A percentile compares a stretch with the other conserved stretches of the same genome.
Conservation (phyloP, 371 early-diverging fungal genomes). For the Mortierella sp. region DNA sequence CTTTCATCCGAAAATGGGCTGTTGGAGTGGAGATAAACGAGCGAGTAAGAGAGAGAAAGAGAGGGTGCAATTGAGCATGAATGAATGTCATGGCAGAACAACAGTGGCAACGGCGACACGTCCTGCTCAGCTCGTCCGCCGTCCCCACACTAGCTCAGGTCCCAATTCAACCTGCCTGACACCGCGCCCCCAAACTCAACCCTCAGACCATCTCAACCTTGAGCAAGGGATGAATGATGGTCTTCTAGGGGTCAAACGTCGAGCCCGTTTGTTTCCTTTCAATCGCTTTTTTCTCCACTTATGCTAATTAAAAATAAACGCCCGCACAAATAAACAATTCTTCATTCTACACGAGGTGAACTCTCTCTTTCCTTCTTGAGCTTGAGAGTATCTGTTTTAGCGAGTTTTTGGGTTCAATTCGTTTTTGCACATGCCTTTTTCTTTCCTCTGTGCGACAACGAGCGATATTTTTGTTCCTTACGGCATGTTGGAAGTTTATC, state of each 20-base stretch:
- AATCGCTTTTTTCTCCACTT: not conserved
- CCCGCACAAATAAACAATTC: not conserved
- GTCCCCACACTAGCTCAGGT: not conserved
- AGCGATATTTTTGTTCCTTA: not conserved
- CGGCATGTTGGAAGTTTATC: not conserved
- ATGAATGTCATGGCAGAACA: no score
- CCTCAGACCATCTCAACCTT: not conserved
- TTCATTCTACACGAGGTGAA: not conserved
- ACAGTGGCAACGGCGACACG: no score
- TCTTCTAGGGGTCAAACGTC: not conserved
- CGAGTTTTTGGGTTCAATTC: not conserved
- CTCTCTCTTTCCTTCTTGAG: not conserved
- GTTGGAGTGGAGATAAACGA: not conserved
- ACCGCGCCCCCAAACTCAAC: not conserved
- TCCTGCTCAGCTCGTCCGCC: no score
- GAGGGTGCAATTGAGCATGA: no score
- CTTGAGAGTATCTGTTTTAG: not conserved
- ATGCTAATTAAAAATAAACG: constrained; percentile 6
- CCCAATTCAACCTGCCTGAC: not conserved
- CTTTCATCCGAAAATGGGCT: not conserved
- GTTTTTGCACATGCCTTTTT: constrained; percentile 2
- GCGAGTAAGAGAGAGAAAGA: not conserved
- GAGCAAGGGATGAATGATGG: not conserved
- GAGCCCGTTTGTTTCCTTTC: not conserved
- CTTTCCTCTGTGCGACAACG: not conserved